A percentile compares a stretch with the other conserved stretches of the same genome.
Conservation (phyloP, 768 basidiomycete genomes). For the Pleurotus eryngii region DNA sequence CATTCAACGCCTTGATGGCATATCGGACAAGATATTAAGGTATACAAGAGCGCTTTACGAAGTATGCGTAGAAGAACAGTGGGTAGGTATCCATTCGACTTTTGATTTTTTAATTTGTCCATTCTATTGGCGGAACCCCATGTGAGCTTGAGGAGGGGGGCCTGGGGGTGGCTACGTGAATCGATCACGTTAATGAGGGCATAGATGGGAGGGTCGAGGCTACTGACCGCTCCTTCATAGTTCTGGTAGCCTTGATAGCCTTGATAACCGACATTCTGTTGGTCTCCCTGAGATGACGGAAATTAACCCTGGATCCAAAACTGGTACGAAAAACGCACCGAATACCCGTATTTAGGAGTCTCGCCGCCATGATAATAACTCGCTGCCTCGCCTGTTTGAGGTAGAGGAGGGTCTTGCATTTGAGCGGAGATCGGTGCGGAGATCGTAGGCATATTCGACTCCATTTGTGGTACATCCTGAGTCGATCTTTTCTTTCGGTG, state of each 20-base stretch:
- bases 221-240: neutral
- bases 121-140: neutral
- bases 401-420: neutral
- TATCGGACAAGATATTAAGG: too few species aligned
- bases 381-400: neutral
- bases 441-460: neutral
- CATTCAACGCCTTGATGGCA: too few species aligned
- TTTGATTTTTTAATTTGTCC: too few species aligned
- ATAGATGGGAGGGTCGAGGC: neutral
- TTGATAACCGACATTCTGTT: neutral
- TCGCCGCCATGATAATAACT: neutral
- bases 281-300: neutral
- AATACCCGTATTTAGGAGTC: conserved; percentile 1
- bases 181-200: neutral
- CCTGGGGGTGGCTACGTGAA: neutral
- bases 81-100: too few species aligned
- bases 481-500: neutral
- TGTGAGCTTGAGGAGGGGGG: neutral
- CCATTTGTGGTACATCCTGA: neutral
- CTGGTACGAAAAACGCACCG: neutral
- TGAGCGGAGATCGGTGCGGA: conserved; percentile 1
- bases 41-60: too few species aligned
- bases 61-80: too few species aligned
- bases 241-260: neutral
- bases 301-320: neutral